Conservation (phyloP, 2,329 filamentous ascomycete genomes). For the Hypoxylon sp. region DNA sequence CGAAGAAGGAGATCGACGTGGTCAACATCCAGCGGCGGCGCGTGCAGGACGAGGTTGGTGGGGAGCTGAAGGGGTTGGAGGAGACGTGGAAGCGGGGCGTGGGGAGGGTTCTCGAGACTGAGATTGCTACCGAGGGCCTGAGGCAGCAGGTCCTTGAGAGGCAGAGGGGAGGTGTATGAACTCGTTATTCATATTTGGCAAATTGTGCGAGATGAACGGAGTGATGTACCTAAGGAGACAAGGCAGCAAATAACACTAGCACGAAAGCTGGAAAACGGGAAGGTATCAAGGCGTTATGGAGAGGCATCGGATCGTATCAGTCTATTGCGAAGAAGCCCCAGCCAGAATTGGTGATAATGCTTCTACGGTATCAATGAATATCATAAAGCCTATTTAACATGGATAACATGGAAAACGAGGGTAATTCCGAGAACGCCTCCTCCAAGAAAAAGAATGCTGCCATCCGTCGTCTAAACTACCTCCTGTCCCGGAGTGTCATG, state of each 20-base stretch:
- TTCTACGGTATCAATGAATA: constrained; percentile 48
- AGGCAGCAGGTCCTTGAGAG: constrained; percentile 76
- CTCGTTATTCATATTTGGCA: neutral
- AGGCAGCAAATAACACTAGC: neutral
- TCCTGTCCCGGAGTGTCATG: constrained; percentile 31
- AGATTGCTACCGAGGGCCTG: constrained; percentile 84
- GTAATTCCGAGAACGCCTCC: constrained; percentile 52
- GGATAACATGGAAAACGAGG: constrained; percentile 46
- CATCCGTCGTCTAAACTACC: constrained; percentile 39
- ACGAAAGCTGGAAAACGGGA: neutral
- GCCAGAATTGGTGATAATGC: constrained; percentile 25
- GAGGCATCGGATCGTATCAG: neutral
- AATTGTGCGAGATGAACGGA: neutral
- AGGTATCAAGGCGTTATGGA: constrained; percentile 36
- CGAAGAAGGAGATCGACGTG: constrained; percentile 78
- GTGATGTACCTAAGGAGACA: constrained; percentile 1
- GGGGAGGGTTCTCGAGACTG: constrained; percentile 85
- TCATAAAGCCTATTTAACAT: constrained; percentile 40
- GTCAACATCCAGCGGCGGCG: constrained; percentile 79
- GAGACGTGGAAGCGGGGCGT: constrained; percentile 85
- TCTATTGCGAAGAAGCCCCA: constrained; percentile 22
- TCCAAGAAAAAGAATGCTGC: constrained; percentile 39
- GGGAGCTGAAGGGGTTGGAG: constrained; percentile 81
- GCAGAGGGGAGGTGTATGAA: constrained; percentile 54
- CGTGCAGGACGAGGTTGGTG: constrained; percentile 78